Conservation (phyloP, 2,329 filamentous ascomycete species). For the Neopestalotiopsis rosae region DNA sequence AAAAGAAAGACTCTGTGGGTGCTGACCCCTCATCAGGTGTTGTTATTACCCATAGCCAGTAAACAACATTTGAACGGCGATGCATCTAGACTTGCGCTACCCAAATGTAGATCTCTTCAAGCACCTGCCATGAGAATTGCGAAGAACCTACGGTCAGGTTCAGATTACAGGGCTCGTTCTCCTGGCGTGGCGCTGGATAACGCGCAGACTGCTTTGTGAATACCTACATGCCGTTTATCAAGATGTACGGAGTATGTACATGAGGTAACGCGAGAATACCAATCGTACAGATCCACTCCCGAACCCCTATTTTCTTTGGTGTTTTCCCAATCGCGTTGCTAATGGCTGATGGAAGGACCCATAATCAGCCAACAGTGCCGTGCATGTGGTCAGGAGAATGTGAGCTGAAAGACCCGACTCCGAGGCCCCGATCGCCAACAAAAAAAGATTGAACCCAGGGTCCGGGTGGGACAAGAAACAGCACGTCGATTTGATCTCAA, state of each 20-base stretch:
- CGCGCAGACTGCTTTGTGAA: too few relatives aligned
- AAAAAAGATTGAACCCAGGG: not conserved
- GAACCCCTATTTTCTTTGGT: not conserved
- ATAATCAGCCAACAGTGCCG: not conserved
- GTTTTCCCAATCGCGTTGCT: not conserved
- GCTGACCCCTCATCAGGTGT: not conserved
- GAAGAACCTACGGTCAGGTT: too few relatives aligned
- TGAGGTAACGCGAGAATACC: not conserved
- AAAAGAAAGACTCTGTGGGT: not conserved
- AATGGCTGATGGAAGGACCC: not conserved
- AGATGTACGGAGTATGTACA: too few relatives aligned
- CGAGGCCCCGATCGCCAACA: not conserved
- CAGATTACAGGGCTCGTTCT: too few relatives aligned
- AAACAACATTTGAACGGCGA: not conserved
- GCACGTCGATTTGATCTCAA: not conserved
- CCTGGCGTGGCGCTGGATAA: too few relatives aligned
- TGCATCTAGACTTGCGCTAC: not conserved
- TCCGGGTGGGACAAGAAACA: not conserved
- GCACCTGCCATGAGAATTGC: too few relatives aligned
- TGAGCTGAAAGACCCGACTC: not conserved
- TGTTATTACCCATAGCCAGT: not conserved
- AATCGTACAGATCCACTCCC: not conserved
- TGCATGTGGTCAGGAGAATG: not conserved
- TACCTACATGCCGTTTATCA: too few relatives aligned
- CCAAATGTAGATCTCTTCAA: not conserved